Evolutionary conservation across 2,329 filamentous ascomycete genomes (phyloP).

Genomic region (Kalaharituber pfeilii): DNA sequence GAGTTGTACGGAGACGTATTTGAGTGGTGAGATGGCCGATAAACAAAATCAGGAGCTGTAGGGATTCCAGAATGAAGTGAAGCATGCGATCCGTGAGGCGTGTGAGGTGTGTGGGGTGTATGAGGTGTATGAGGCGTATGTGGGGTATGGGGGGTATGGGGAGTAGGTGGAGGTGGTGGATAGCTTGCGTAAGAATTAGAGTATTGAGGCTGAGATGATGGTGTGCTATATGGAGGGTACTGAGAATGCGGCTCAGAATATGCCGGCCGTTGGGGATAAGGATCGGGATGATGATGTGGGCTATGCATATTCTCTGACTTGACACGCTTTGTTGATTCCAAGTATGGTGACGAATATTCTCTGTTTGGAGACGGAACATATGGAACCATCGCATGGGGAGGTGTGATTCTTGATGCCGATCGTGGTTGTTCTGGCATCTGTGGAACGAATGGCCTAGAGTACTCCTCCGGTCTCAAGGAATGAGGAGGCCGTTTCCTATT

Average conservation of each 20-base stretch:
- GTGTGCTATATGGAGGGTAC: conserved; percentile 14
- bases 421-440: conserved; percentile 15
- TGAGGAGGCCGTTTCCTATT: conserved; percentile 17
- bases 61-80: conserved; percentile 1
- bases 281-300: conserved; percentile 11
- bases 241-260: conserved; percentile 11
- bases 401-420: conserved; percentile 7
- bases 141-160: no score
- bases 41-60: conserved; percentile 4
- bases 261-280: conserved; percentile 9
- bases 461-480: conserved; percentile 16
- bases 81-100: not conserved
- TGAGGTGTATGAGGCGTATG: not conserved
- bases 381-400: conserved; percentile 2
- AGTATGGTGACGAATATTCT: conserved; percentile 13
- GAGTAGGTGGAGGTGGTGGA: not conserved
- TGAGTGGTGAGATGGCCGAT: conserved; percentile 9
- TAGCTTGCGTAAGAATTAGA: not conserved
- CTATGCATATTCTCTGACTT: conserved; percentile 13
- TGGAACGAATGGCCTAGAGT: conserved; percentile 10
- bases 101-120: not conserved
- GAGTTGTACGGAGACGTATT: conserved; percentile 16
- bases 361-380: conserved; percentile 13
- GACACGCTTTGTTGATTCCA: conserved; percentile 13
- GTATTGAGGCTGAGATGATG: conserved; percentile 15